phyloP scores from a whole-genome alignment of 176 grass and related monocot species.

The Triticum dicoccoides region DNA sequence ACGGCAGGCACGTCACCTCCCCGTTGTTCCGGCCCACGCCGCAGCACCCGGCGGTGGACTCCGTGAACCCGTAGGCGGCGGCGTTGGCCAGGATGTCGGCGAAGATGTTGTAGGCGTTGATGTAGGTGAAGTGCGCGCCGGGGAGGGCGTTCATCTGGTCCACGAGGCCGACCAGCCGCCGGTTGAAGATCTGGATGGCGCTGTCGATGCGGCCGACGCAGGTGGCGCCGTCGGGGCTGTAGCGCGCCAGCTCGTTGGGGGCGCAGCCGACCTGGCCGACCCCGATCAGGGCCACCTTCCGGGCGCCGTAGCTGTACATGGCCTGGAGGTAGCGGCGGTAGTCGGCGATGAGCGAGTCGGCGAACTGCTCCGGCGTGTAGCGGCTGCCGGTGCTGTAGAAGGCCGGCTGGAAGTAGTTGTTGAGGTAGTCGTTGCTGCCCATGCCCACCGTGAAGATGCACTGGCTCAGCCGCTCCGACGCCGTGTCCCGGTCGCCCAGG shows the following conservation, averaged over 20 bases:
- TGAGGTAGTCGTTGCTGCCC: slow-evolving; percentile 99
- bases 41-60: slow-evolving; percentile 75
- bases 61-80: slow-evolving; percentile 45
- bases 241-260: slow-evolving; percentile 74
- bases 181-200: slow-evolving; percentile 85
- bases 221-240: slow-evolving; percentile 61
- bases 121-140: slow-evolving; percentile 78
- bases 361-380: slow-evolving; percentile 63
- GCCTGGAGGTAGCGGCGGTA: slow-evolving; percentile 64
- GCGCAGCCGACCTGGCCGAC: slow-evolving; percentile 80
- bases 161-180: slow-evolving; percentile 51
- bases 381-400: slow-evolving; percentile 71
- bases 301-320: slow-evolving; percentile 74
- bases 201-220: slow-evolving; percentile 67
- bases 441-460: slow-evolving; percentile 96
- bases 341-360: slow-evolving; percentile 58
- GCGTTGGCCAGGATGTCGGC: slow-evolving; percentile 57
- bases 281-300: slow-evolving; percentile 90
- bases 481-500: slow-evolving; percentile 75
- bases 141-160: slow-evolving; percentile 75
- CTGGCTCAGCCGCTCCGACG: slow-evolving; percentile 66
- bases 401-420: slow-evolving; percentile 99
- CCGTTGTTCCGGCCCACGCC: slow-evolving; percentile 98
- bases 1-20: slow-evolving; percentile 91
- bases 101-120: slow-evolving; percentile 87